phyloP scores from a whole-genome alignment of 1,139 yeast species.

The Lodderomyces beijingensis region DNA sequence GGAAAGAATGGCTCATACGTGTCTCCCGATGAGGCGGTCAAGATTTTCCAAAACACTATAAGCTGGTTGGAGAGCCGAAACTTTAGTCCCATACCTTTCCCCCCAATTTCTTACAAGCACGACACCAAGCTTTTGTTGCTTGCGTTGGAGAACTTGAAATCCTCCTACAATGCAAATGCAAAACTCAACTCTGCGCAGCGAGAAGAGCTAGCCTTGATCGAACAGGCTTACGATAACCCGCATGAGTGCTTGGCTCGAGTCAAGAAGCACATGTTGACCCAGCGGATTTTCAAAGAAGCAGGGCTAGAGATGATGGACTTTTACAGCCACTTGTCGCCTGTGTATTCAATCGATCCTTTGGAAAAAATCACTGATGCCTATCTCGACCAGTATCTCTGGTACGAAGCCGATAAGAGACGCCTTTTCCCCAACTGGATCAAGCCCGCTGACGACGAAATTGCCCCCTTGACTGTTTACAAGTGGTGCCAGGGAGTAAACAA shows the following conservation, averaged over 20 bases:
- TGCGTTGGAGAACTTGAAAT: constrained; percentile 87
- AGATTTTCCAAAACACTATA: constrained; percentile 81
- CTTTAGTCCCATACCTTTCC: constrained; percentile 88
- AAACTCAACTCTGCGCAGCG: constrained; percentile 82
- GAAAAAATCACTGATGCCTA: constrained; percentile 97
- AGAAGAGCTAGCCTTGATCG: constrained; percentile 89
- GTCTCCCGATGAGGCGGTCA: constrained; percentile 83
- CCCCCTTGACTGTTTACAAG: constrained; percentile 86
- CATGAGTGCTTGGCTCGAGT: constrained; percentile 85
- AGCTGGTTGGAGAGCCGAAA: constrained; percentile 87
- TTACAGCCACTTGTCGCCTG: constrained; percentile 79
- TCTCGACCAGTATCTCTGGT: constrained; percentile 93
- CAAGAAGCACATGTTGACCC: constrained; percentile 78
- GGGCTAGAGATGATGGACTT: constrained; percentile 90
- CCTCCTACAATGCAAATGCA: constrained; percentile 76
- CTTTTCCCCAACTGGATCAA: constrained; percentile 95
- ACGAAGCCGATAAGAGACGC: constrained; percentile 83
- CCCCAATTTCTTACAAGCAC: constrained; percentile 87
- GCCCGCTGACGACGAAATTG: constrained; percentile 91
- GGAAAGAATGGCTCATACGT: constrained; percentile 87
- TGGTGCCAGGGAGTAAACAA: constrained; percentile 96
- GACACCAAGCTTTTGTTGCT: constrained; percentile 86
- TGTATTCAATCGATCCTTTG: constrained; percentile 81
- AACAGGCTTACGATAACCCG: constrained; percentile 95
- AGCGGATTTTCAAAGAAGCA: constrained; percentile 88